Evolutionary conservation across 352 stramenopile species (phyloP), one percentile per base, ranked within the genome.

Genomic region (Discostella stelligera): DNA sequence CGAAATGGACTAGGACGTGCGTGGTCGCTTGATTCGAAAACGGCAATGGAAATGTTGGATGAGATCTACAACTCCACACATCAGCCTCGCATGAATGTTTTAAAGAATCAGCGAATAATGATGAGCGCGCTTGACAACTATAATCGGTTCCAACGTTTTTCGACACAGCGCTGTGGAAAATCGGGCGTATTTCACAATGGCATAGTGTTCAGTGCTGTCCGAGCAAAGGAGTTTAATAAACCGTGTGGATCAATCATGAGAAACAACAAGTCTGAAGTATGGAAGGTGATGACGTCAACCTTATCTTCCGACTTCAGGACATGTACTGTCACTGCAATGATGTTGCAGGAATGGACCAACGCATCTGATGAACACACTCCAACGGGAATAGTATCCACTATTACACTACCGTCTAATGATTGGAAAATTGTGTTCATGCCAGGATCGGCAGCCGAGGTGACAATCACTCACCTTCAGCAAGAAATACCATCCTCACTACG

Each of bases 91-190:
- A 55, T 0, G 48, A 5, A 4, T 0, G 13, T 21, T 21, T 62
- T 23, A 1, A 32, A 6, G 27, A 2, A 6, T 6, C 18, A 62
- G 18, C 54, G 10, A 23, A 2, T 62, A 8, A 21, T 37, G 1
- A 0, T 6, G 5, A 20, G 46, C 46, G 27, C 21, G 16, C 55
- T 63, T 39, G 23, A 63, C n/a, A 63, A 63, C 16, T 63, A 63
- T 23, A 63, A 63, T 48, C 23, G 30, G 4, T 48, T 48, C 7
- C 55, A 44, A 11, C 25, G 18, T 1, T 48, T 48, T 2, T 48
- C 23, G 16, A 14, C 37, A 5, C 55, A 63, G 46, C 13, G 25
- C 0, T 20, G 21, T 46, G 55, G 55, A 13, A 63, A 0, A n/a
- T 46, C 23, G 20, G 23, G 25, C 0, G 46, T 63, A 5, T 63